Conservation (phyloP, 768 basidiomycete genomes). For the Tulasnella sp. region DNA sequence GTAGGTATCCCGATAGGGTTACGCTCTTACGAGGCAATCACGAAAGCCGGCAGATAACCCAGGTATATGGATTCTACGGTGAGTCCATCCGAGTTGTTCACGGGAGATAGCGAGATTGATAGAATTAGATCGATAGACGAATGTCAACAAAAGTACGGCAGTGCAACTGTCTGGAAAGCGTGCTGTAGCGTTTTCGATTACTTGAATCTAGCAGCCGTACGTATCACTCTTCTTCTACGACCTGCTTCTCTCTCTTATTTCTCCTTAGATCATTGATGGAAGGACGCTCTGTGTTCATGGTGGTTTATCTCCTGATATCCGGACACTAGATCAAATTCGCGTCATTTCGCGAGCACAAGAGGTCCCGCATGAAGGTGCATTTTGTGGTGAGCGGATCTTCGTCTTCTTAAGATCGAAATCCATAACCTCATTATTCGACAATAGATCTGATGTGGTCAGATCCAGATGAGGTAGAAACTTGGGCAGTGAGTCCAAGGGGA, state of each 20-base stretch:
- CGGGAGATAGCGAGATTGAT: neutral
- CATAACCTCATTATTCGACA: conserved; percentile 4
- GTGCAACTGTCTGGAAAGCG: conserved; percentile 89
- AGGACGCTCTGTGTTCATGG: conserved; percentile 89
- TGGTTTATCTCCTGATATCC: conserved; percentile 89
- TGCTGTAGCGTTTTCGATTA: conserved; percentile 96
- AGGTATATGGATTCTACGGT: conserved; percentile 99
- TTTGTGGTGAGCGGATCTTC: conserved; percentile 27
- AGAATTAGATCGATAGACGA: conserved; percentile 42
- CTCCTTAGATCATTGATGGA: conserved; percentile 76
- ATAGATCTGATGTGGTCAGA: conserved; percentile 97
- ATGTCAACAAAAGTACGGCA: conserved; percentile 96
- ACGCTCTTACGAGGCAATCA: conserved; percentile 90
- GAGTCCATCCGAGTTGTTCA: conserved; percentile 20
- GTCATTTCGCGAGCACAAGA: conserved; percentile 53
- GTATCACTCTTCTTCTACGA: conserved; percentile 20
- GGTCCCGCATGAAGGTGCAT: conserved; percentile 35
- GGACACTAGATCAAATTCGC: conserved; percentile 87
- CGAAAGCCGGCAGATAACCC: conserved; percentile 94
- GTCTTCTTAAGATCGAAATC: neutral
- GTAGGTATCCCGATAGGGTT: conserved; percentile 83
- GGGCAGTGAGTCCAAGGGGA: conserved; percentile 93
- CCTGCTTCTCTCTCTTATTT: neutral
- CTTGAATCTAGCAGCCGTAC: conserved; percentile 83
- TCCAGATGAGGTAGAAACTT: conserved; percentile 86